Evolutionary conservation across 1,284 basidiomycete genomes (phyloP), one percentile per base, ranked within the genome.

Genomic region (Schizophyllum amplum): DNA sequence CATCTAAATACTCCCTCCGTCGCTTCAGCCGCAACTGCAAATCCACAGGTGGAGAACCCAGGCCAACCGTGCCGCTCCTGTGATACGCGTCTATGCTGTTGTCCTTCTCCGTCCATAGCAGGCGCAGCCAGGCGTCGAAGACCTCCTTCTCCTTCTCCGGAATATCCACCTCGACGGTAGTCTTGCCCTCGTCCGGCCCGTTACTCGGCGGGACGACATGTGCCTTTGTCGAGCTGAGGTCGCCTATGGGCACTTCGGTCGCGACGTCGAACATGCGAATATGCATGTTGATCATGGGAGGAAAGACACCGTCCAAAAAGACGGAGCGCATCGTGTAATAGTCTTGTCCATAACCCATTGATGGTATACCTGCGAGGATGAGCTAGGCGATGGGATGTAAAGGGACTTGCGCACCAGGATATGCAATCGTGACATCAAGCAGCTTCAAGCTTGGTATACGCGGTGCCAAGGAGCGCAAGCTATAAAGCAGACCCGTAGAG

Each of bases 281-380:
- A 68, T 98, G 95, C 63, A 98, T 79, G 68, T 96, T 90, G 20
- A 98, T 80, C 1, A 79, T 75, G 0, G 95, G 96, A 1, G 96
- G 94, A 0, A 94, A 80, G 2, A 93, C 76, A 15, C 90, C 80
- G 61, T 87, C 80, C 63, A 90, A 81, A 72, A 97, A 98, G 59
- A 97, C 88, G 2, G 92, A 94, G 42, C 89, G 84, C 23, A 98
- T 73, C 33, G 93, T 94, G 70, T 93, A 95, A 67, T 89, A 92
- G 48, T 80, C 78, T 70, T 95, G 92, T 0, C 91, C 92, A 65
- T 89, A 92, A 25, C 79, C 82, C 66, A 76, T 73, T 0, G 79
- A 75, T 22, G 87, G 87, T 55, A 89, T 79, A 25, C 86, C 89
- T 89, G 58, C 24, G 55, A 51, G 55, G 25, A 13, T 5, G 24